These are phyloP conservation scores for Gossypium stocksii DNA, from an alignment of 345 rosid genomes.

Conservation along the genomic window DNA sequence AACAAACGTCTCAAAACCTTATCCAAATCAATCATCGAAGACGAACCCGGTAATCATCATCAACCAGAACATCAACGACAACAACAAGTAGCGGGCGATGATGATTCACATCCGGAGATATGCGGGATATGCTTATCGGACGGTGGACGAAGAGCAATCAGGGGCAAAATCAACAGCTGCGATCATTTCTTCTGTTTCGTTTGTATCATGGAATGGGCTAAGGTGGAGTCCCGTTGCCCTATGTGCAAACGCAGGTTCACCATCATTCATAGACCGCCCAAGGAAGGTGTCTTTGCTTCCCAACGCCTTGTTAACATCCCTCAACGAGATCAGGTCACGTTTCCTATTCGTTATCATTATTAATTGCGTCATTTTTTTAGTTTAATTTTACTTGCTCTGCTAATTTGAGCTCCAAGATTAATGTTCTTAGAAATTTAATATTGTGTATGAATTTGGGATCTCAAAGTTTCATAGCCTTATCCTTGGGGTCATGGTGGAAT, in stretches of 20 bases:
- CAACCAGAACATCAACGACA: neutral
- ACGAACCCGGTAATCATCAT: neutral
- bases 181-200: slow-evolving; percentile 60
- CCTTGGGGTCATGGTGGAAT: neutral
- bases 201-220: slow-evolving; percentile 66
- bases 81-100: slow-evolving; percentile 2
- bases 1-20: slow-evolving; percentile 24
- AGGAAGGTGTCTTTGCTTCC: slow-evolving; percentile 31
- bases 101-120: slow-evolving; percentile 2
- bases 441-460: neutral
- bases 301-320: slow-evolving; percentile 39
- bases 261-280: slow-evolving; percentile 35
- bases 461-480: neutral
- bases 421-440: neutral
- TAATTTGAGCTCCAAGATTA: neutral
- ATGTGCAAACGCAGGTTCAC: slow-evolving; percentile 54
- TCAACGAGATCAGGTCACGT: slow-evolving; percentile 47
- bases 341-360: neutral
- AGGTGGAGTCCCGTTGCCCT: slow-evolving; percentile 57
- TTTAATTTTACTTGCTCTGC: neutral
- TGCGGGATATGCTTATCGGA: slow-evolving; percentile 57
- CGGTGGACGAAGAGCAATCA: slow-evolving; percentile 30
- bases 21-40: neutral
- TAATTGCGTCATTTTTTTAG: neutral
- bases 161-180: slow-evolving; percentile 58